Percentiles rank a stretch among this genome's conserved stretches.
phyloP scores from a whole-genome alignment of 345 rosid species.

The Pseudoturritis turrita region DNA sequence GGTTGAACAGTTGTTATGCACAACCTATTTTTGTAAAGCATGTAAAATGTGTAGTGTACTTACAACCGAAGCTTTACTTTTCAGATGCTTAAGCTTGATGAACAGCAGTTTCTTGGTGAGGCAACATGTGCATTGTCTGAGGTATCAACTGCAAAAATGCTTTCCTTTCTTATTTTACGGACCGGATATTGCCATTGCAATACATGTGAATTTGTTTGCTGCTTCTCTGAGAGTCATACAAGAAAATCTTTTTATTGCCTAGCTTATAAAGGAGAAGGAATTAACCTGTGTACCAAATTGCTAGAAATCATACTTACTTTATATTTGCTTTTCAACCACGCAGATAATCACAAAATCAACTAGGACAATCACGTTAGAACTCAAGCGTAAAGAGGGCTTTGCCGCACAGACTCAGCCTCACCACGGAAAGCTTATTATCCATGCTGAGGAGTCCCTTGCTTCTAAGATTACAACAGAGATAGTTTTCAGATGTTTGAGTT shows the following conservation, averaged over 20 bases:
- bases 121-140: slow-evolving; percentile 66
- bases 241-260: background rate
- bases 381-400: slow-evolving; percentile 52
- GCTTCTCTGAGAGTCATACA: background rate
- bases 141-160: slow-evolving; percentile 24
- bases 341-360: slow-evolving; percentile 64
- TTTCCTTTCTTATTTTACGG: background rate
- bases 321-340: slow-evolving; percentile 1
- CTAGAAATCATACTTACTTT: background rate
- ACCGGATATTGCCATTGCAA: background rate
- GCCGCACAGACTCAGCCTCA: slow-evolving; percentile 34
- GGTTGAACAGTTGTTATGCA: background rate
- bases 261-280: background rate
- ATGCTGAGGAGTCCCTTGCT: slow-evolving; percentile 78
- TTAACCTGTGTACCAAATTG: background rate
- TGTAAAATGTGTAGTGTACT: background rate
- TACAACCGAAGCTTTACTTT: slow-evolving; percentile 17
- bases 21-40: background rate
- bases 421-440: slow-evolving; percentile 67
- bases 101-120: slow-evolving; percentile 79
- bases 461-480: slow-evolving; percentile 71
- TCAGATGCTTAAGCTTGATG: slow-evolving; percentile 55
- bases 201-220: slow-evolving; percentile 8
- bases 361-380: slow-evolving; percentile 49
- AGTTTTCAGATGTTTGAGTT: slow-evolving; percentile 63